Base-by-base conservation (phyloP, 73 alveolate species). In the Paramecium biaurelia region DNA sequence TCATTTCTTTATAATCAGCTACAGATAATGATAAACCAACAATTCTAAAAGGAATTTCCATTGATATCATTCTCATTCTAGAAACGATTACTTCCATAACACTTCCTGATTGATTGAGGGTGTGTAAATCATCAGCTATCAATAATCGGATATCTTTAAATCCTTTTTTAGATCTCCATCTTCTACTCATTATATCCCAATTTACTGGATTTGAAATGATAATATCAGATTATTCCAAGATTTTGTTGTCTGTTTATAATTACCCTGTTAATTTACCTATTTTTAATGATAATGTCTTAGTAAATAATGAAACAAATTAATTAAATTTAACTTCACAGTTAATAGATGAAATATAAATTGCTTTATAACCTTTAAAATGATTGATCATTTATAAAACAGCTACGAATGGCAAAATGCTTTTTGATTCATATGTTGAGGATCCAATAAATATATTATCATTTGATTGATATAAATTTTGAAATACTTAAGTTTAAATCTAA, bases 401-500 rank as follows among this genome's bases (percentile, higher is more conserved):
- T 58, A 97, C 93, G 79, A 95, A 97, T 0, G 99, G 99, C 5
- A 95, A 76, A 53, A 93, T 95, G 9, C 96, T 95, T 63, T 97
- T 96, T 2, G 98, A 94, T 20, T 97, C 72, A 35, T 98, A 97
- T 30, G 96, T 93, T 18, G 99, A 96, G 2, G 99, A 98, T 4
- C 99, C 99, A 23, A 97, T 70, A 85, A 98, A 96, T 26, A 98
- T 86, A 49, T 98, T 96, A 85, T 98, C 99, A 87, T 97, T 94
- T 89, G 96, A 93, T 88, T 94, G 57, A 93, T 94, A 94, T 35
- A 97, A 82, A 68, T 94, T 85, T 88, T 95, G 85, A 92, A 98
- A 98, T 23, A 96, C 93, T 94, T 98, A 98, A 41, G 98, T 98
- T 92, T 97, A 98, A 32, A 98, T 95, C 56, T 97, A 93, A 92